Evolutionary conservation across 495 filamentous ascomycete genomes (phyloP), one percentile per base, ranked within the genome.

Genomic region (Sordaria brevicollis): DNA sequence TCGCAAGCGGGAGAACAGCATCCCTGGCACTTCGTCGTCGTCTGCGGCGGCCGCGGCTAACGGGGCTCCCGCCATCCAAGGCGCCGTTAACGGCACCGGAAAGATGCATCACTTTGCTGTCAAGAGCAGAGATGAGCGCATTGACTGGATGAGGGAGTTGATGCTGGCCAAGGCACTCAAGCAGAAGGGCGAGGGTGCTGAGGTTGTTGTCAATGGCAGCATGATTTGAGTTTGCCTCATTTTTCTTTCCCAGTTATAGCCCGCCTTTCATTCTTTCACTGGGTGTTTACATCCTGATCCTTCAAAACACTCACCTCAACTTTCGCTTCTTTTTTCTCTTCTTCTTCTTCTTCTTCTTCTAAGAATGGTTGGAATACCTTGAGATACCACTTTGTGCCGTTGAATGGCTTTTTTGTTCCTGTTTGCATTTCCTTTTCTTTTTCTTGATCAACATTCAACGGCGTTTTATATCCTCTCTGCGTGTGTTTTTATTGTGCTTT

Each of bases 31-130:
- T 17, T 62, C 49, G 49, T 69, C 41, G 36, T 68, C 35, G 54
- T 70, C 25, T 17, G 54, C 21, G 35, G 72, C 68, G 17, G 49
- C 67, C 11, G 54, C 35, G 8, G 25, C 65, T 36, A 36, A 10
- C 65, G 65, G 67, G 17, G 4, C 75, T 7, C 71, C 74, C 57
- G 54, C 35, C 68, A 73, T 74, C 77, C 69, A 80, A 71, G 74
- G 76, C n/a, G 78, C 81, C 15, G 76, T 68, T 8, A 80, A 84
- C 65, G 90, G 88, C 68, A 92, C 89, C 49, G 86, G 84, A 67
- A 97, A 97, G 86, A 87, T 88, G n/a, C 94, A 99, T 75, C 92
- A 97, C 75, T 98, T 99, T 74, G 92, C 94, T 0, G 94, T 97
- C 69, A 90, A 90, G 78, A 87, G 84, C 68, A 85, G 93, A 0